Evolutionary conservation across 1,284 basidiomycete genomes (phyloP), one percentile per base, ranked within the genome.

Genomic region (Apiotrichum akiyoshidainum): DNA sequence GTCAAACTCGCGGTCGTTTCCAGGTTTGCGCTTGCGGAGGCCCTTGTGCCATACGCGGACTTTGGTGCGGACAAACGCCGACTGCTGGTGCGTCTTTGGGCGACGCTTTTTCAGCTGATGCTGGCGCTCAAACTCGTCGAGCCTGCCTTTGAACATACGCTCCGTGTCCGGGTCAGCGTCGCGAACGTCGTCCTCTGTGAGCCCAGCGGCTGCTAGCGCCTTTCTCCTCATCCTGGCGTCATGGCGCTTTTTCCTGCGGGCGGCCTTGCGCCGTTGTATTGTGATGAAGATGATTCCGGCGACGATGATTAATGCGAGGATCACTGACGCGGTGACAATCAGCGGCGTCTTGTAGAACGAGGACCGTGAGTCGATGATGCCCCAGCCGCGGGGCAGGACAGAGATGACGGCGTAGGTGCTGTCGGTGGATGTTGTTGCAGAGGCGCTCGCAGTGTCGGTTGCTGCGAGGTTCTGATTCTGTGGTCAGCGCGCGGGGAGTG

Each of bases 311-410:
- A 71, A 46, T 8, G 76, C 72, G 50, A 78, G 60, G 50, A 77
- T 69, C 22, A 75, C 69, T 40, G 69, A 72, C 2, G 71, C 68
- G 19, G 72, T 66, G n/a, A 70, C 72, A 39, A 78, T 78, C 5
- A 78, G 62, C 0, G 77, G 76, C 2, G 76, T 72, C 57, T 68
- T 69, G 61, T 78, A 78, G 26, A 75, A 65, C 16, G 65, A 64
- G 5, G 71, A 68, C 34, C 76, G 66, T 42, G 59, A 1, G 49
- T 21, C 39, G 3, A 45, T 7, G 12, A 47, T 31, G 26, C 58
- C 58, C 58, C 58, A 59, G 26, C 58, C 58, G 17, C 45, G 55
- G 0, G 58, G 58, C 12, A 59, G 49, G 6, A 54, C 40, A 9
- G 58, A 52, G 10, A 31, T 33, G 11, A 51, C 55, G 13, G 42